Evolutionary conservation across 192 early-diverging fungal species (phyloP).

Genomic region (Rhizophagus prolifer): DNA sequence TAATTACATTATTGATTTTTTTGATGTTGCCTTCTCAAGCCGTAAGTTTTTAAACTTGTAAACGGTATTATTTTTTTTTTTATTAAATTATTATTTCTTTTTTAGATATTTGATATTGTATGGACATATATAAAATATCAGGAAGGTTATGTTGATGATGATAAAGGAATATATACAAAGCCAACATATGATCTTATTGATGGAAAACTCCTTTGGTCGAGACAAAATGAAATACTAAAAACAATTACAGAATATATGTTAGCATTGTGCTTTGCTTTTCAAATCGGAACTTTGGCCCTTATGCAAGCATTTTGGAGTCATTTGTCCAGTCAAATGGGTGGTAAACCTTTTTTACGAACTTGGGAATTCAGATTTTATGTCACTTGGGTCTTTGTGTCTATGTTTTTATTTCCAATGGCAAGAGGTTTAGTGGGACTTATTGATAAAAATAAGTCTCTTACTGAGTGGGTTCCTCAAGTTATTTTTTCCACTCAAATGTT

Average conservation of each 20-base stretch:
- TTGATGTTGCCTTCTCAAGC: neutral
- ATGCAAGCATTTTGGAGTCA: constrained; percentile 21
- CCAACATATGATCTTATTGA: neutral
- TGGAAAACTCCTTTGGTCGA: neutral
- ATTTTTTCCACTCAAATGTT: neutral
- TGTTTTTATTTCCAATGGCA: neutral
- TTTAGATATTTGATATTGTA: neutral
- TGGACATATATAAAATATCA: neutral
- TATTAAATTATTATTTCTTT: neutral
- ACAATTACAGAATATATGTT: neutral
- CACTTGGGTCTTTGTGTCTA: neutral
- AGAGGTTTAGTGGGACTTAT: neutral
- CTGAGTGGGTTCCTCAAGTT: neutral
- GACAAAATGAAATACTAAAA: neutral
- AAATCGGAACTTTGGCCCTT: constrained; percentile 2
- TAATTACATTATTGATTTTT: neutral
- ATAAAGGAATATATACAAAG: neutral
- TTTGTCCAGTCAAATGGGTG: neutral
- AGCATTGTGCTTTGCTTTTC: neutral
- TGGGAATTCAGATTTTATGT: constrained; percentile 16
- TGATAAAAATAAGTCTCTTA: too few species aligned
- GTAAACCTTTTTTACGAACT: constrained; percentile 5
- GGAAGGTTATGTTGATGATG: neutral
- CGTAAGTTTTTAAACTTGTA: neutral
- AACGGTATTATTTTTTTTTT: too few species aligned